Base-by-base conservation (phyloP, 306 rosid species). In the Cyclanthera cordifolia region DNA sequence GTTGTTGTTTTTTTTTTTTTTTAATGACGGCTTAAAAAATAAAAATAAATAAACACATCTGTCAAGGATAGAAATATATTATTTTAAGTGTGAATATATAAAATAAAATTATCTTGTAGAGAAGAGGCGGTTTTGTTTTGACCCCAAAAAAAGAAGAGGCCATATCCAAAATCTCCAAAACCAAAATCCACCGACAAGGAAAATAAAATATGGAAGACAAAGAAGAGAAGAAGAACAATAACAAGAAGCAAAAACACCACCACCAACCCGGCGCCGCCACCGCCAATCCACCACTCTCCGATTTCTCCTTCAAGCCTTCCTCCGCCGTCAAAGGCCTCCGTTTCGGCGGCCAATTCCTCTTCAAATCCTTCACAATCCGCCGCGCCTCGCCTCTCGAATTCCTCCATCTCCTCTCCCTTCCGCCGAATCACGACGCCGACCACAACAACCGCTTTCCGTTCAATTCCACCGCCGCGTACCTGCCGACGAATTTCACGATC, bases 401-500 rank as follows among this genome's bases (percentile, higher is more conserved):
- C 45, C 83, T 90, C 12, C 85, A 86, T 39, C 81, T 94, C 32
- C 90, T 94, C 3, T 88, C 96, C 6, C 82, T 86, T 13, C 89
- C 96, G 23, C 83, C 94, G 32, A 74, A 75, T 41, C 66, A 67
- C 65, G 51, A 49, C 34, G 52, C 5, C 51, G 21, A 6, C 39
- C 9, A 13, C 63, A 16, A 25, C 12, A 50, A 20, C 1, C 17
- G 41, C 37, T 73, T 37, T 0, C 94, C 94, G 2, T 90, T 90
- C 68, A 87, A 91, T 66, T 90, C 99, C 6, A 88, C 99, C 50
- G 81, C 83, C 1, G 91, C 90, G 5, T 94, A 79, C 58, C 8
- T 94, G 15, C 99, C 99, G 3, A 94, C 99, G 49, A 94, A 90
- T 70, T 94, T 94, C 87, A 88, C 99, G 16, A 88, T 90, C 77